Evolutionary conservation across 805 yeast species (phyloP).

Genomic region (Ogataea trehalophila): DNA sequence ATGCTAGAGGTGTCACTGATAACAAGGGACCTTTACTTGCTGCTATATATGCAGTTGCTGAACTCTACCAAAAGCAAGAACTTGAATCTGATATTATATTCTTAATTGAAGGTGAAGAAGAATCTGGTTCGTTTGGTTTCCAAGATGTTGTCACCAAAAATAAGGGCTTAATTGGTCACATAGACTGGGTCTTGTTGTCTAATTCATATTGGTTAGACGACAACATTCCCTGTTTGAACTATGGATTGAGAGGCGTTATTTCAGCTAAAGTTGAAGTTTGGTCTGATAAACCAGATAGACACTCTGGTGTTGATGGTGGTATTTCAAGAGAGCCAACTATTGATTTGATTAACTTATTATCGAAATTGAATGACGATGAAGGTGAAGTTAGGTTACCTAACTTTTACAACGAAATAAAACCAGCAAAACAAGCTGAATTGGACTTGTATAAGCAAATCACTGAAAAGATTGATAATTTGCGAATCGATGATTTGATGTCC

Average conservation of each 20-base stretch:
- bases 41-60: slow-evolving; percentile 81
- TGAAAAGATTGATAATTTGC: slow-evolving; percentile 28
- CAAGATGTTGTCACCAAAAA: slow-evolving; percentile 55
- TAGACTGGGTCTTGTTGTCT: slow-evolving; percentile 87
- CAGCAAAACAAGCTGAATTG: slow-evolving; percentile 53
- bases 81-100: slow-evolving; percentile 74
- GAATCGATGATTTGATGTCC: slow-evolving; percentile 53
- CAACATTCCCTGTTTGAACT: slow-evolving; percentile 82
- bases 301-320: slow-evolving; percentile 97
- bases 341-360: slow-evolving; percentile 70
- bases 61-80: slow-evolving; percentile 44
- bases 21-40: slow-evolving; percentile 93
- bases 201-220: slow-evolving; percentile 95
- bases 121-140: slow-evolving; percentile 86
- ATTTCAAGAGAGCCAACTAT: slow-evolving; percentile 82
- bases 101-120: slow-evolving; percentile 93
- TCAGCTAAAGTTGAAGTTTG: slow-evolving; percentile 68
- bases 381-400: slow-evolving; percentile 60
- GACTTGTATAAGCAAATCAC: slow-evolving; percentile 57
- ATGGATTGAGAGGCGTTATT: slow-evolving; percentile 89
- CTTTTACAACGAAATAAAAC: slow-evolving; percentile 64
- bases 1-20: slow-evolving; percentile 91
- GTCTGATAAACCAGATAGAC: slow-evolving; percentile 81
- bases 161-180: slow-evolving; percentile 52
- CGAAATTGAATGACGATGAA: slow-evolving; percentile 54